Percentiles rank a stretch among this genome's conserved stretches.
Evolutionary conservation across 257 asterid species (phyloP).

Genomic region (Verbena officinalis): DNA sequence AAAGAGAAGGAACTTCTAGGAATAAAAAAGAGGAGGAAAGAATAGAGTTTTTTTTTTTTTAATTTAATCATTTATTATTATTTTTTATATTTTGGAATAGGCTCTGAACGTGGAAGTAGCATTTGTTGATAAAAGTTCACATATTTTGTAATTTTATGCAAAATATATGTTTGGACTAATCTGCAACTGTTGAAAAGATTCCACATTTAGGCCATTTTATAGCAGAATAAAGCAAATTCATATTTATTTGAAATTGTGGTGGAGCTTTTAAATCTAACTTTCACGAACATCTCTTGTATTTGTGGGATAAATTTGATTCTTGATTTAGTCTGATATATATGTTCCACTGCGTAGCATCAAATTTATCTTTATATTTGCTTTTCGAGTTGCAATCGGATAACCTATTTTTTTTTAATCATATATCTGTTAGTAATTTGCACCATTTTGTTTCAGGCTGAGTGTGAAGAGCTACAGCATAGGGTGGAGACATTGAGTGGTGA

Average conservation of each 20-base stretch:
- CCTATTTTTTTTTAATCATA: too few species aligned
- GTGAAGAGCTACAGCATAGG: slow-evolving; percentile 79
- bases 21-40: too few species aligned
- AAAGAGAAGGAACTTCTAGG: not conserved
- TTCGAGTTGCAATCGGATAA: too few species aligned
- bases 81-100: too few species aligned
- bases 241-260: not conserved
- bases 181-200: too few species aligned
- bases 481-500: slow-evolving; percentile 70
- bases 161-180: too few species aligned
- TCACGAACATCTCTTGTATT: not conserved
- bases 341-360: not conserved
- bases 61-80: not conserved
- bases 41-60: too few species aligned
- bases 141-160: too few species aligned
- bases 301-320: slow-evolving; percentile 1
- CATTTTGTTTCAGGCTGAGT: slow-evolving; percentile 62
- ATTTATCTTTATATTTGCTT: too few species aligned
- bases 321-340: not conserved
- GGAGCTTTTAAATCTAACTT: not conserved
- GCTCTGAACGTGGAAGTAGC: too few species aligned
- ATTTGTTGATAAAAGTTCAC: too few species aligned
- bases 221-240: not conserved
- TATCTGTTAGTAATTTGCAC: not conserved
- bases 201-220: too few species aligned